Base-by-base conservation (phyloP, 139 green algal species). In the Yamagishiella unicocca region DNA sequence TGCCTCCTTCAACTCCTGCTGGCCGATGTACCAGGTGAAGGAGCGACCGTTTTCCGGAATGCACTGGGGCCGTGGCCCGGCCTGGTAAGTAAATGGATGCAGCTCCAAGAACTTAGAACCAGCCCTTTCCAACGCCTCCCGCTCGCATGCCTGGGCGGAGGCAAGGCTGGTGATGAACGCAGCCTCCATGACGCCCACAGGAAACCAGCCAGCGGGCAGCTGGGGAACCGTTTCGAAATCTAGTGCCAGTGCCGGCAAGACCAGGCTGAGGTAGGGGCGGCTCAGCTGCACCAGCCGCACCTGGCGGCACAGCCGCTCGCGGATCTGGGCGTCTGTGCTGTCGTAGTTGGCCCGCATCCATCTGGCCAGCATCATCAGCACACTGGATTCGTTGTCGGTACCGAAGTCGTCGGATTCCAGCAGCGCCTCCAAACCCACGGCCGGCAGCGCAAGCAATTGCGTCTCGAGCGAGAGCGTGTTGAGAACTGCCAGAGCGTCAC, bases 201-300 rank as follows among this genome's bases (percentile, higher is more conserved):
- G 19, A 12, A 78, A 54, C 70, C 70, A 78, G 27, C 70, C 70
- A 19, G 70, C 70, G 21, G 38, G 38, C 10, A 7, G 6, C 29
- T 55, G 29, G 2, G 70, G 38, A 27, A 17, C 42, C 27, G 9
- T 78, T 33, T 78, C 70, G 37, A 58, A 33, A 17, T 78, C 70
- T 9, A 33, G 29, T 35, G 45, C 74, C 33, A 82, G 74, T 4
- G 33, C 12, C 0, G 46, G 46, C 22, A 82, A 31, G n/a, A 82
- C 21, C 31, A 46, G 43, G n/a, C 31, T 35, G 31, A 22, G 31
- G 74, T 82, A 82, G 40, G 74, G 27, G 17, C 50, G 17, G 74
- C 74, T 82, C n/a, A 67, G 22, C 21, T 82, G 74, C 19, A 22
- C 31, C n/a, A 82, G 74, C 35, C 74, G 74, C 21, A 82, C 50